Evolutionary conservation across 306 rosid genomes (phyloP), one percentile per base, ranked within the genome.

Genomic region (Amphicarpaea edgeworthii): DNA sequence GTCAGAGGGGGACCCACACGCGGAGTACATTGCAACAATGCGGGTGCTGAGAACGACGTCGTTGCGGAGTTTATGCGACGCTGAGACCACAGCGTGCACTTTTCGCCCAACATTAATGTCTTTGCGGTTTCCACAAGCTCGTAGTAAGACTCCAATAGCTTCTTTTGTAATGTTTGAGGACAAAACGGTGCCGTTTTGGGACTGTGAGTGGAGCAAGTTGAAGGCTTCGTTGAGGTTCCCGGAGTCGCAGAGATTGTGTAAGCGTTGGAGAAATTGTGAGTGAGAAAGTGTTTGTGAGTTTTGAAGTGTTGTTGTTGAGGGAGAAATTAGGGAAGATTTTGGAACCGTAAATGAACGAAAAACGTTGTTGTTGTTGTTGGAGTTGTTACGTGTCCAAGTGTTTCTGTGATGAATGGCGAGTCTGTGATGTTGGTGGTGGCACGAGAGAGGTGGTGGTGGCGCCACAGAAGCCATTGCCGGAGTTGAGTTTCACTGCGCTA

Each of bases 1-100:
- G 20, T 89, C 97, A 14, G 12, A 47, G 16, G 91, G 90, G 42
- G 68, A 88, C 3, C 85, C 90, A 65, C 97, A 91, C 70, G 73
- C 14, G 69, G 96, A 83, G 75, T 87, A 93, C 98, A 91, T 88
- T 15, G 96, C 80, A 28, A 93, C 54, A 71, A 91, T 75, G 59
- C 96, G 90, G 41, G 96, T 91, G 46, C 64, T 88, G 68, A 93
- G 85, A 67, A 88, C 93, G 41, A 81, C 74, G 87, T 89, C 89
- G 73, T 77, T 77, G 58, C 74, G 41, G 72, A 91, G 75, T 5
- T 37, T 72, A 21, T 82, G 26, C 8, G 90, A 89, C 1, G 63
- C 57, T 3, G 77, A 76, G 57, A 93, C 85, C 60, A 89, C 61
- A 1, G 54, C 76, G 69, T 93, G 93, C 2, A 88, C 77, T 63